Evolutionary conservation across 2,329 filamentous ascomycete genomes (phyloP), one percentile per base, ranked within the genome.

Genomic region (Fusarium odoratissimum): DNA sequence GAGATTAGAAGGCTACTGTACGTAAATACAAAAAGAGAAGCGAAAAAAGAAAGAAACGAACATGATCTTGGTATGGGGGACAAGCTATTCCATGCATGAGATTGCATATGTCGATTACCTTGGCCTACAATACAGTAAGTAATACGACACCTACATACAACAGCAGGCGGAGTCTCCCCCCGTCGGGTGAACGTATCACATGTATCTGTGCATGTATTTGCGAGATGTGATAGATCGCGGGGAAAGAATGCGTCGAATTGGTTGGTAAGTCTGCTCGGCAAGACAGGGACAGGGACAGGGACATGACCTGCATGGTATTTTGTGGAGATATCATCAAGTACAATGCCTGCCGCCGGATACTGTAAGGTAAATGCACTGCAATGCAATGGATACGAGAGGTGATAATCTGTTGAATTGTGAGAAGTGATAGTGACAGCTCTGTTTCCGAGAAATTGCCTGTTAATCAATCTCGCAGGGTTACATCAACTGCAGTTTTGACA

Each of bases 211-310:
- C 45, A 14, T 31, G 8, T 23, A 33, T 48, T 72, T 65, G 30
- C 55, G 51, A 73, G 35, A 73, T 73, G 57, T 73, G 70, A 73
- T 67, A 73, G 60, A 73, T 73, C 46, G 58, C 33, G 57, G 63
- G 57, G 66, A 57, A 67, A 63, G 64, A 58, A 72, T 64, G 59
- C 31, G 28, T 42, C 35, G 40, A 60, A 42, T 30, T 57, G 58
- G 65, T 70, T 55, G 44, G 49, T 35, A 49, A n/a, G 35, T 37
- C 42, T 42, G 30, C 46, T 12, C 16, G 17, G 4, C 5, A 10
- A 52, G 49, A 52, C 45, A 16, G 37, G 37, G 49, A 52, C 49
- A 35, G 30, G 46, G 45, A 48, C 28, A 16, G 16, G 38, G 37
- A 49, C 14, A 48, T 56, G 49, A n/a, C 46, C n/a, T 54, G n/a